phyloP scores from a whole-genome alignment of 768 basidiomycete genomes.

The Suillus clintonianus region DNA sequence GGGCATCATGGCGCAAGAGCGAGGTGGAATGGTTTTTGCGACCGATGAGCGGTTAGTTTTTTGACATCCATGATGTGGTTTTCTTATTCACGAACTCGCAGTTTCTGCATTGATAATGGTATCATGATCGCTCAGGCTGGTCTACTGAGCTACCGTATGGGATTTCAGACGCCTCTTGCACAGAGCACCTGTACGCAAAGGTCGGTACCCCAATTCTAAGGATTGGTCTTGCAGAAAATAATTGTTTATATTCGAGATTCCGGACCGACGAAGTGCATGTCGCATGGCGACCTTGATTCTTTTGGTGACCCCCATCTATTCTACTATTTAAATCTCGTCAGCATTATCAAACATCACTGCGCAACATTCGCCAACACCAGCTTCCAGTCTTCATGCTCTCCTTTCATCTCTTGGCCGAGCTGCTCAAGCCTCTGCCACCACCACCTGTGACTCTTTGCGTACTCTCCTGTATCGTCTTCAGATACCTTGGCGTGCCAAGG shows the following conservation, averaged over 20 bases:
- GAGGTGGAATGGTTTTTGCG: constrained; percentile 87
- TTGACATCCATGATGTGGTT: neutral
- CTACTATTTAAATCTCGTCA: neutral
- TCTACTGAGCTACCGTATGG: constrained; percentile 89
- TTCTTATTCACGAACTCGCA: constrained; percentile 30
- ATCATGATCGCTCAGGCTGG: constrained; percentile 99
- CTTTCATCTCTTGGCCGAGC: constrained; percentile 44
- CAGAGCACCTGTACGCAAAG: constrained; percentile 93
- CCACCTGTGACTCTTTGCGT: constrained; percentile 62
- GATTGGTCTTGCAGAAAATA: constrained; percentile 4
- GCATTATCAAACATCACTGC: constrained; percentile 2
- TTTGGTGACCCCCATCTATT: neutral
- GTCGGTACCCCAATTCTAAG: constrained; percentile 39
- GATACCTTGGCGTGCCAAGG: constrained; percentile 70
- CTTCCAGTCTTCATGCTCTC: constrained; percentile 50
- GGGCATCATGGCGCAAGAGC: constrained; percentile 93
- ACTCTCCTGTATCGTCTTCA: constrained; percentile 43
- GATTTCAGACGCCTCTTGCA: constrained; percentile 69
- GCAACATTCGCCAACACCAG: constrained; percentile 54
- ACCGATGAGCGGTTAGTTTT: constrained; percentile 85
- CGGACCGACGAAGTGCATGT: constrained; percentile 94
- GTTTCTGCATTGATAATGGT: constrained; percentile 99
- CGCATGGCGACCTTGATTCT: constrained; percentile 61
- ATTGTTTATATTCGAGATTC: constrained; percentile 54
- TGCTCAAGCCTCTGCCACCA: constrained; percentile 75